A percentile compares a stretch with the other conserved stretches of the same genome.
Evolutionary conservation across 140 eudicot species (phyloP).

Genomic region (Flaveria floridana): DNA sequence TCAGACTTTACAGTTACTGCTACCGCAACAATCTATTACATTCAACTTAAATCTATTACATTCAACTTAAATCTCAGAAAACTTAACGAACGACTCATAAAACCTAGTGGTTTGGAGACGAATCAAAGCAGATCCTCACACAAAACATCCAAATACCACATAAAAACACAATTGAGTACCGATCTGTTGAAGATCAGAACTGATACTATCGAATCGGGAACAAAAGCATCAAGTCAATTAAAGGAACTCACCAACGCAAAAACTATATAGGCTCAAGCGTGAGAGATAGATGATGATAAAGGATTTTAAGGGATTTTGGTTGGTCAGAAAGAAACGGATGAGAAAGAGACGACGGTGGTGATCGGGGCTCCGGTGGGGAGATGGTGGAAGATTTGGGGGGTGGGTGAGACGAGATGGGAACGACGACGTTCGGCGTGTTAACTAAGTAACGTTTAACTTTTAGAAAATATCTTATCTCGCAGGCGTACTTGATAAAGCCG

Average conservation of each 20-base stretch:
- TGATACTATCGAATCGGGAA: neutral
- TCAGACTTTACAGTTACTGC: neutral
- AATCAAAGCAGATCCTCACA: slow-evolving; percentile 18
- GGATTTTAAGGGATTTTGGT: neutral
- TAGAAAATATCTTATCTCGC: neutral
- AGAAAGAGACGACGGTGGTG: slow-evolving; percentile 33
- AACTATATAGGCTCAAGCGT: neutral
- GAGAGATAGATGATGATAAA: neutral
- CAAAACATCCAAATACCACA: slow-evolving; percentile 5
- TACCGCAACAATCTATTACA: neutral
- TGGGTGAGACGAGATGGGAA: neutral
- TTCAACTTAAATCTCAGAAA: neutral
- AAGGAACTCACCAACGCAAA: slow-evolving; percentile 17
- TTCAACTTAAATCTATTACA: neutral
- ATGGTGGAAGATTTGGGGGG: slow-evolving; percentile 21
- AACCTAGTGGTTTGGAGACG: neutral
- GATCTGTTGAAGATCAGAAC: slow-evolving; percentile 20
- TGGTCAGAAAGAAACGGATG: slow-evolving; percentile 25
- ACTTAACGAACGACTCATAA: neutral
- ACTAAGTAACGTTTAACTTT: neutral
- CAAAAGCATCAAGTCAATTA: neutral
- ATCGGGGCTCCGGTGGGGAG: neutral
- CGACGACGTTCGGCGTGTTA: slow-evolving; percentile 21
- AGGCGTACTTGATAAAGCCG: too few species aligned
- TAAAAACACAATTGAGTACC: slow-evolving; percentile 8